Base-by-base conservation (phyloP, 768 basidiomycete genomes). In the Podaxis sp. region DNA sequence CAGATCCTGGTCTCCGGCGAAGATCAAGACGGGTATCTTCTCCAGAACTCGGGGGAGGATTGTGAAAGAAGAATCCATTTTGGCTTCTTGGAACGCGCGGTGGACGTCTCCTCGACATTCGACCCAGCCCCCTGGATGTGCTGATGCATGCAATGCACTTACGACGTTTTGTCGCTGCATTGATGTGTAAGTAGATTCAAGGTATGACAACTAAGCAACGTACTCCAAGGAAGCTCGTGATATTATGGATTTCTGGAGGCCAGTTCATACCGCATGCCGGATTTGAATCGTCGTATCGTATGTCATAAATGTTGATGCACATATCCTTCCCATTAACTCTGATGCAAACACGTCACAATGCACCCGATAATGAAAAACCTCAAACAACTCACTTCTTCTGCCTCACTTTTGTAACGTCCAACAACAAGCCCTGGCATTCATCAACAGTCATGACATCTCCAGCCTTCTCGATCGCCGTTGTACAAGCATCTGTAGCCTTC, bases 251-350 rank as follows among this genome's bases (percentile, higher is more conserved):
- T 69, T 95, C 93, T 37, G 89, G 88, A 6, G 96, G 96, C 96
- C 96, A 99, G 75, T 95, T 96, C 94, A 96, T 92, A 2, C 96
- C 97, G 73, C 97, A 99, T 0, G 86, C 89, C 17, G 97, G 97
- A 38, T 72, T 77, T 12, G 82, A 82, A 71, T 99, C 97, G 59
- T 91, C 87, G n/a, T 90, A 77, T 25, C 97, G 90, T 13, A 98
- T 85, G 70, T 99, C 97, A 67, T 99, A 99, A 41, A 98, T 86
- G 72, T 99, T 99, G 64, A 96, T 77, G 71, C 97, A 99, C 76
- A 87, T 88, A 27, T 81, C 75, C 65, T 80, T 77, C 11, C 87
- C 91, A 56, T 93, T 80, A 46, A 87, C 79, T 40, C 92, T 94
- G 66, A 25, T 41, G 22, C n/a, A 47, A 40, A 37, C 33, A 51